These are phyloP conservation scores for Effrenium voratum DNA, from an alignment of 73 alveolate species.

Conservation along the genomic window DNA sequence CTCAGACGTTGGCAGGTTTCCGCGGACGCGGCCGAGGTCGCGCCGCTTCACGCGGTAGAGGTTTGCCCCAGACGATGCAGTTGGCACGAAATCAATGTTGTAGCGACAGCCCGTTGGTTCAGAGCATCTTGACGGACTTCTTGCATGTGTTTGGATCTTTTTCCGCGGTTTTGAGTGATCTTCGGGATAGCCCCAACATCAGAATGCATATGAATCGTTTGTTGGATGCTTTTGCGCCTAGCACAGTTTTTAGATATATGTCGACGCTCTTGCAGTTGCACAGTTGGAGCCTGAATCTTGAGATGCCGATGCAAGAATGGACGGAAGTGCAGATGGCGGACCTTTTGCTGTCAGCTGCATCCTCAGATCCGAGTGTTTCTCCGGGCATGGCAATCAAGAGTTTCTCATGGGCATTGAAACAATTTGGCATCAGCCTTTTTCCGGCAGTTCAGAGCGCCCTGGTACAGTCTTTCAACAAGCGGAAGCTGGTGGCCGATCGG, in stretches of 20 bases:
- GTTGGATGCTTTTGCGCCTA: neutral
- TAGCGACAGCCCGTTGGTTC: no score
- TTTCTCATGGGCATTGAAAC: neutral
- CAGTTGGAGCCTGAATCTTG: neutral
- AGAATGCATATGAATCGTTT: neutral
- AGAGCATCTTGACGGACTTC: no score
- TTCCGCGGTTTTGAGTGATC: neutral
- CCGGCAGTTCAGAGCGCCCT: neutral
- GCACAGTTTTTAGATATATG: neutral
- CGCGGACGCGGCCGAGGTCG: no score
- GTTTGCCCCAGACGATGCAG: no score
- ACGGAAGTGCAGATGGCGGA: neutral
- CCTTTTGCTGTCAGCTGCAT: neutral
- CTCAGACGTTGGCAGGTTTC: no score
- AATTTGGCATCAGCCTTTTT: neutral
- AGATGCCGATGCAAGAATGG: neutral
- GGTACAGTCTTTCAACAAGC: neutral
- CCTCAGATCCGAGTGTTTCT: neutral
- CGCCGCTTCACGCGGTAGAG: no score
- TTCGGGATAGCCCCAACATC: neutral
- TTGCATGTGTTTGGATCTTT: no score
- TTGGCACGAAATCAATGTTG: no score
- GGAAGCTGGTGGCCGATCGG: neutral
- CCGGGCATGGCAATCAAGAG: no score
- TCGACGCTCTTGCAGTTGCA: neutral